phyloP scores from a whole-genome alignment of 306 rosid genomes.

The Malus asiatica region DNA sequence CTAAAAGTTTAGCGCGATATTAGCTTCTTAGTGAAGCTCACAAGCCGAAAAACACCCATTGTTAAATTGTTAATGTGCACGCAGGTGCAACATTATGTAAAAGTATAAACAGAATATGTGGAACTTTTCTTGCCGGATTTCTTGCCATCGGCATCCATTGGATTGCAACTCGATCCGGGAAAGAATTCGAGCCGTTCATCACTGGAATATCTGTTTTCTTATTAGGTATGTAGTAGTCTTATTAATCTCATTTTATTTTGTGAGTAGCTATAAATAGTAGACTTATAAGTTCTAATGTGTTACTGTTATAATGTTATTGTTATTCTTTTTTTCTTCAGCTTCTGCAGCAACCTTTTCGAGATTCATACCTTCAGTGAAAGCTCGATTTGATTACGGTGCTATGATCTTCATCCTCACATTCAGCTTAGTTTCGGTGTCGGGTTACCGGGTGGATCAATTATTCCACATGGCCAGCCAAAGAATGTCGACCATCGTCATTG shows the following conservation, averaged over 20 bases:
- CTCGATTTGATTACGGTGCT: conserved; percentile 76
- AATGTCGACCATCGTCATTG: conserved; percentile 57
- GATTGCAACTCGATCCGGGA: conserved; percentile 62
- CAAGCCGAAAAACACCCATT: not conserved
- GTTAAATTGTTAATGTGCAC: not conserved
- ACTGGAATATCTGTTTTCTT: conserved; percentile 56
- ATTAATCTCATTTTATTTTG: not conserved
- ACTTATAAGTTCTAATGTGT: not conserved
- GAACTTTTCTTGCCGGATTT: conserved; percentile 65
- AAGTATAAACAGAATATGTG: conserved; percentile 59
- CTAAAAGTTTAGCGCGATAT: not conserved
- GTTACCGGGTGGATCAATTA: conserved; percentile 51
- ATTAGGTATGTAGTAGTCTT: conserved; percentile 40
- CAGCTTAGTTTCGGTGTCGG: conserved; percentile 63
- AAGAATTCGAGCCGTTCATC: conserved; percentile 46
- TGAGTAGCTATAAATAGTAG: not conserved
- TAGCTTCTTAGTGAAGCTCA: not conserved
- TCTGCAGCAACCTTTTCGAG: conserved; percentile 78
- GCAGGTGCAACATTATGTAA: conserved; percentile 73
- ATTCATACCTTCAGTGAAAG: conserved; percentile 69
- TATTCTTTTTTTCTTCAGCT: conserved; percentile 33
- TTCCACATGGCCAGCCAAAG: conserved; percentile 46
- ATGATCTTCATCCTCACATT: conserved; percentile 81
- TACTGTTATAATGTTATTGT: not conserved
- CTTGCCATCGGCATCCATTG: conserved; percentile 66